Conservation (phyloP, 75 land plant genomes). For the Selaginella tamariscina region DNA sequence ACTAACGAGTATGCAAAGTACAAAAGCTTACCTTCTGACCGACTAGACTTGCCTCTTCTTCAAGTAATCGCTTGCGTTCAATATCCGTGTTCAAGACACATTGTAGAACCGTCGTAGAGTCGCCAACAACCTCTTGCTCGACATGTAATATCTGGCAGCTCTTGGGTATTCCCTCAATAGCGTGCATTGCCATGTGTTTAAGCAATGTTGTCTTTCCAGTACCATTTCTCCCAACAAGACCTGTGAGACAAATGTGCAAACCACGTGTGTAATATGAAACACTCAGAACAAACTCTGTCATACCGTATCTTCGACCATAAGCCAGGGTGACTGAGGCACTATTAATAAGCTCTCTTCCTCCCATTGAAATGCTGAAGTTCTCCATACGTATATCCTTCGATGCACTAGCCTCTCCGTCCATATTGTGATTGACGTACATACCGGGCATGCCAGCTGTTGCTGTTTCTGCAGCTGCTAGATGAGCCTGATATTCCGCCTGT, state of each 20-base stretch:
- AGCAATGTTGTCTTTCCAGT: slow-evolving; percentile 97
- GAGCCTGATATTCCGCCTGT: slow-evolving; percentile 73
- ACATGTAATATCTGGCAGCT: slow-evolving; percentile 97
- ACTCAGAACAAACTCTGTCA: slow-evolving; percentile 14
- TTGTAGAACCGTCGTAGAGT: slow-evolving; percentile 70
- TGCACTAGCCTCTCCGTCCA: slow-evolving; percentile 39
- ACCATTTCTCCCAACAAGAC: slow-evolving; percentile 98
- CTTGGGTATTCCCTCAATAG: slow-evolving; percentile 89
- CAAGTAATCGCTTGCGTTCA: slow-evolving; percentile 72
- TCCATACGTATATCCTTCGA: slow-evolving; percentile 88
- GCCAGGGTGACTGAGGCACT: slow-evolving; percentile 76
- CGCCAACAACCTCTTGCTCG: slow-evolving; percentile 97
- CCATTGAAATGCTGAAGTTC: slow-evolving; percentile 85
- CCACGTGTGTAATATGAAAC: background rate
- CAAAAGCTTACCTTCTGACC: slow-evolving; percentile 52
- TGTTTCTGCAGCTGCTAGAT: slow-evolving; percentile 85
- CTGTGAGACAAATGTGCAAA: slow-evolving; percentile 22
- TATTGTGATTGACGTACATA: slow-evolving; percentile 68
- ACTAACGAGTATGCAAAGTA: background rate
- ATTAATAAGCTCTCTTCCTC: slow-evolving; percentile 86
- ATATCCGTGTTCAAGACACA: slow-evolving; percentile 86
- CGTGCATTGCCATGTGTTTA: slow-evolving; percentile 96
- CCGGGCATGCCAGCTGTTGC: slow-evolving; percentile 81
- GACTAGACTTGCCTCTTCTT: slow-evolving; percentile 70
- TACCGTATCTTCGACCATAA: slow-evolving; percentile 96